phyloP scores from a whole-genome alignment of 352 stramenopile genomes.

The Blastocystis sp. region DNA sequence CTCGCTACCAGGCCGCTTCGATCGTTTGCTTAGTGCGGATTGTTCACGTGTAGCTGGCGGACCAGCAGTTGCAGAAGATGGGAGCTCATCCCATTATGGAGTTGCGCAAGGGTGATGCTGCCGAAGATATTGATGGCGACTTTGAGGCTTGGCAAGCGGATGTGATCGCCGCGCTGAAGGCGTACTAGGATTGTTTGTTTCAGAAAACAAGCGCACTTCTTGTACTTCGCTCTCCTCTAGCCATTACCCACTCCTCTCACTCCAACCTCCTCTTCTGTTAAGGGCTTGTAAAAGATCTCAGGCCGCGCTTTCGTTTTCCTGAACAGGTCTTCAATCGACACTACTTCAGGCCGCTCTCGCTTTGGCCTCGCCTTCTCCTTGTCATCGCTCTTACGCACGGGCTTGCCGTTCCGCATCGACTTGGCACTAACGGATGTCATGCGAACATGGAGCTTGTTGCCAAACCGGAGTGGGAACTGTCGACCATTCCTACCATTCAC shows the following conservation, averaged over 20 bases:
- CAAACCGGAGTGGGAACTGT: conserved; percentile 28
- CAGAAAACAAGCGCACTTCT: conserved; percentile 43
- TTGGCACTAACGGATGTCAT: conserved; percentile 18
- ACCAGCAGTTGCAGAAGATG: conserved; percentile 66
- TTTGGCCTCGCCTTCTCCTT: neutral
- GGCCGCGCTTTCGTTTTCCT: conserved; percentile 32
- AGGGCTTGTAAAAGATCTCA: conserved; percentile 57
- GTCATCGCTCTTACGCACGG: neutral
- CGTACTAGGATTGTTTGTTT: conserved; percentile 14
- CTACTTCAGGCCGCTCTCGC: neutral
- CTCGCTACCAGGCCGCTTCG: conserved; percentile 52
- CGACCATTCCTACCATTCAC: conserved; percentile 12
- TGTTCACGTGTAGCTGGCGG: conserved; percentile 35
- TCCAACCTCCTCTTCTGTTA: conserved; percentile 26
- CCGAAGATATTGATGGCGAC: conserved; percentile 59
- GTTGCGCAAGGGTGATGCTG: conserved; percentile 58
- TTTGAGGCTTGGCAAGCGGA: conserved; percentile 52
- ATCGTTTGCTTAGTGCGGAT: neutral
- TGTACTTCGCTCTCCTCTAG: conserved; percentile 26
- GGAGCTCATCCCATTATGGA: conserved; percentile 53
- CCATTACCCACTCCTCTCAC: neutral
- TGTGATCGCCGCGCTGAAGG: neutral
- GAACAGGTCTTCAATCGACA: conserved; percentile 34
- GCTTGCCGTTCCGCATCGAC: conserved; percentile 6
- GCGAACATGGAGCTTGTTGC: conserved; percentile 43